phyloP scores from a whole-genome alignment of 805 yeast species.

The Myxozyma kluyveri region DNA sequence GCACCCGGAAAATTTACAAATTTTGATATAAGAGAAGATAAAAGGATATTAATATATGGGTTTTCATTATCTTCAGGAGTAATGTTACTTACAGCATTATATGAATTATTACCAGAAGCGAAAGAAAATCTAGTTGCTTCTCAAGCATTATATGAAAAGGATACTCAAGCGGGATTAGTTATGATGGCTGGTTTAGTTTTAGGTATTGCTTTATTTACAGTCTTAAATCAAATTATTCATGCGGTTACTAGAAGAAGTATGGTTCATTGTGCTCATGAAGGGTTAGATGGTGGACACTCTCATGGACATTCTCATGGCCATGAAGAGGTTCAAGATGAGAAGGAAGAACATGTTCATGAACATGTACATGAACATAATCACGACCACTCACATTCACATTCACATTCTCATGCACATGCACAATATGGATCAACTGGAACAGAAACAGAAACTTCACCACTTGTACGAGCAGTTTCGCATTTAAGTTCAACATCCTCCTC shows the following conservation, averaged over 20 bases:
- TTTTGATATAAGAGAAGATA: constrained; percentile 58
- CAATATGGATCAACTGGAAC: constrained; percentile 11
- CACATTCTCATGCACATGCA: constrained; percentile 10
- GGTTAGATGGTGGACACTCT: constrained; percentile 34
- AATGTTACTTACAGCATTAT: constrained; percentile 69
- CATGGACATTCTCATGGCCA: constrained; percentile 31
- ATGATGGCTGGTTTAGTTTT: constrained; percentile 49
- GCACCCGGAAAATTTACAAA: constrained; percentile 42
- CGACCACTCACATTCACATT: constrained; percentile 12
- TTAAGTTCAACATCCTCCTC: constrained; percentile 1
- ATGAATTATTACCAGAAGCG: constrained; percentile 72
- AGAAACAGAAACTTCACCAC: constrained; percentile 5
- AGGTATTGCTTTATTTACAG: constrained; percentile 62
- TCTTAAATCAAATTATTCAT: constrained; percentile 66
- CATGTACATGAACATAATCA: constrained; percentile 7
- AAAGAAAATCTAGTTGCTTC: constrained; percentile 44
- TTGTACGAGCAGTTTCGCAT: constrained; percentile 13
- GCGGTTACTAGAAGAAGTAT: constrained; percentile 73
- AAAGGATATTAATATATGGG: constrained; percentile 66
- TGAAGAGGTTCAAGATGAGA: constrained; percentile 29
- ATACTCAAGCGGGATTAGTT: constrained; percentile 39
- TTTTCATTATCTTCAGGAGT: constrained; percentile 81
- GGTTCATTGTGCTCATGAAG: constrained; percentile 78
- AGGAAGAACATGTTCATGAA: constrained; percentile 12
- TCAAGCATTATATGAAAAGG: constrained; percentile 31